Conservation (phyloP, 2,329 filamentous ascomycete genomes). For the Aspergillus chevalieri region DNA sequence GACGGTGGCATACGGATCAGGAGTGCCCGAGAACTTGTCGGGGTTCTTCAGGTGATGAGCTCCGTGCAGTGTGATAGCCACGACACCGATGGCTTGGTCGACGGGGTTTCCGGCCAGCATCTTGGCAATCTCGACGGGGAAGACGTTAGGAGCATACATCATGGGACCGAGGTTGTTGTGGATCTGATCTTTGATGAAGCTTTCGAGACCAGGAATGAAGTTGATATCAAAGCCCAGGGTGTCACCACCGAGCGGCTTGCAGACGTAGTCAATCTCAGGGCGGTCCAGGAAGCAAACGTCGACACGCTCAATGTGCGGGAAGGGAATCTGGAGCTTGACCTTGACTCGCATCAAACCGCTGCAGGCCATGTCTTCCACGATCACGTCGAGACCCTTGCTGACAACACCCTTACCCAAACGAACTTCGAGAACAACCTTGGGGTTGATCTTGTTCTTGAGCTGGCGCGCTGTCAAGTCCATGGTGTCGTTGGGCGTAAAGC, state of each 20-base stretch:
- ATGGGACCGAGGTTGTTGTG: constrained; percentile 90
- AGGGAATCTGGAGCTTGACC: constrained; percentile 92
- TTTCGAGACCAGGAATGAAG: constrained; percentile 91
- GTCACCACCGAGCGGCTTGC: constrained; percentile 93
- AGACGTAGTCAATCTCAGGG: constrained; percentile 90
- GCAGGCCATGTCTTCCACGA: constrained; percentile 96
- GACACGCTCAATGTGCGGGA: constrained; percentile 88
- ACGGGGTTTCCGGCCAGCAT: constrained; percentile 92
- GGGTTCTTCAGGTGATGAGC: constrained; percentile 90
- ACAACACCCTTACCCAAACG: constrained; percentile 93
- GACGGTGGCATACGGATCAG: constrained; percentile 82
- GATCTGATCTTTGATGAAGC: constrained; percentile 92
- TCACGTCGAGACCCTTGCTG: constrained; percentile 93
- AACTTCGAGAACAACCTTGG: constrained; percentile 91
- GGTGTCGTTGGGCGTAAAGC: constrained; percentile 92
- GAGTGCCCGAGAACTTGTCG: constrained; percentile 85
- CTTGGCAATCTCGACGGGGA: constrained; percentile 97
- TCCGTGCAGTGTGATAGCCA: constrained; percentile 85
- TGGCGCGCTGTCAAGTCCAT: constrained; percentile 86
- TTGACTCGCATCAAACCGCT: constrained; percentile 94
- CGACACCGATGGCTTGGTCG: constrained; percentile 89
- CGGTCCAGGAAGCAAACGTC: constrained; percentile 91
- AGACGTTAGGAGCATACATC: constrained; percentile 97
- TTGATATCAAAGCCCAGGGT: constrained; percentile 97
- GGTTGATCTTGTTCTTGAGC: constrained; percentile 91